Evolutionary conservation across 1,139 yeast genomes (phyloP).

Genomic region (Geotrichum histeridarum): DNA sequence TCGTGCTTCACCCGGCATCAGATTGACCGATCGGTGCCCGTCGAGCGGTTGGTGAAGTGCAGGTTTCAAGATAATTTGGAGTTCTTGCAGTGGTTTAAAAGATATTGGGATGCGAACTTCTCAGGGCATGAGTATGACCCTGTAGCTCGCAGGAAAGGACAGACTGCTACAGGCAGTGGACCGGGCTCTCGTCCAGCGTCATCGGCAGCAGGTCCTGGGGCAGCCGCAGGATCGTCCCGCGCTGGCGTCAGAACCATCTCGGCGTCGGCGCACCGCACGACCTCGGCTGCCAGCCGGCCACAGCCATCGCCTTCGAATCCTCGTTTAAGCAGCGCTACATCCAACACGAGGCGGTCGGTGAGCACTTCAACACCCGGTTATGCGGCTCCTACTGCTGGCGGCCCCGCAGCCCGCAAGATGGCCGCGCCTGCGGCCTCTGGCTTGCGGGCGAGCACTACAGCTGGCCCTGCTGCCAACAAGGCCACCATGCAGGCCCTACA

Average conservation of each 20-base stretch:
- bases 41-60: constrained; percentile 78
- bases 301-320: constrained; percentile 12
- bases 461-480: constrained; percentile 9
- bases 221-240: constrained; percentile 9
- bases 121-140: constrained; percentile 67
- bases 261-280: constrained; percentile 8
- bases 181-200: constrained; percentile 4
- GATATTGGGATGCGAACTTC: constrained; percentile 72
- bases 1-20: constrained; percentile 64
- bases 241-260: constrained; percentile 4
- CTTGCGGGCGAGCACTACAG: constrained; percentile 25
- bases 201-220: background rate
- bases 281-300: constrained; percentile 20
- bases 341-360: constrained; percentile 13
- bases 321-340: background rate
- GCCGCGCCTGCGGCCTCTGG: constrained; percentile 20
- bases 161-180: constrained; percentile 16
- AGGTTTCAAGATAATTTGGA: constrained; percentile 90
- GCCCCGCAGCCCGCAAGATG: constrained; percentile 19
- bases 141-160: constrained; percentile 45
- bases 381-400: constrained; percentile 19
- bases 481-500: constrained; percentile 19
- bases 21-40: constrained; percentile 72
- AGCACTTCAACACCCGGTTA: constrained; percentile 15
- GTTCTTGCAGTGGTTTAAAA: constrained; percentile 86